Evolutionary conservation across 768 basidiomycete species (phyloP).

Genomic region (Lactarius indigo): DNA sequence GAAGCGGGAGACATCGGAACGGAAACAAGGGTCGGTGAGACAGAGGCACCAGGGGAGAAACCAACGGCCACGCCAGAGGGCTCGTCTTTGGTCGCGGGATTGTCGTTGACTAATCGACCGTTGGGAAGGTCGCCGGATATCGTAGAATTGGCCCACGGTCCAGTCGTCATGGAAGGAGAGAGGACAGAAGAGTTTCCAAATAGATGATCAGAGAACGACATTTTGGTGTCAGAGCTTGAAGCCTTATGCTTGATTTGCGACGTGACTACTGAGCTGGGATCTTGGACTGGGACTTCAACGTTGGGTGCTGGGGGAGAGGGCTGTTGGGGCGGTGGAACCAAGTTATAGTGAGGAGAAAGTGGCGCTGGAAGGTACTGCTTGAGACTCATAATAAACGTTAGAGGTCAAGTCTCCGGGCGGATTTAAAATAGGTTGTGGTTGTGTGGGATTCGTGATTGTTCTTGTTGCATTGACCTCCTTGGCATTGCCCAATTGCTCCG

Average conservation of each 20-base stretch:
- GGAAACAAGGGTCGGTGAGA: not conserved
- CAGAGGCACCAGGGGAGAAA: not conserved
- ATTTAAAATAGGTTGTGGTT: not conserved
- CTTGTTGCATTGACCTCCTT: slow-evolving; percentile 2
- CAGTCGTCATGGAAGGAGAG: not conserved
- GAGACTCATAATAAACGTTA: not conserved
- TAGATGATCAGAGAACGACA: not conserved
- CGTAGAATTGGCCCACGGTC: not conserved
- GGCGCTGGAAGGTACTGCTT: not conserved
- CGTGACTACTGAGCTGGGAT: not conserved
- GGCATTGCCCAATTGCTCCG: not conserved
- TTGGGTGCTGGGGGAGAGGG: not conserved
- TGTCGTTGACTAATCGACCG: not conserved
- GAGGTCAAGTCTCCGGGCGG: slow-evolving; percentile 1
- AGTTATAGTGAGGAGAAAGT: not conserved
- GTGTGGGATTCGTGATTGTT: slow-evolving; percentile 11
- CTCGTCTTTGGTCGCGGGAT: not conserved
- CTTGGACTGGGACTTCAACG: not conserved
- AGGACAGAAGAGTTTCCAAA: not conserved
- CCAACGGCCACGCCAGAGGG: not conserved
- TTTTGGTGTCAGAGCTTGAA: not conserved
- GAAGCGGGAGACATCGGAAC: not conserved
- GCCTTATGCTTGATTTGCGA: not conserved
- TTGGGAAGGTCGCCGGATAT: not conserved
- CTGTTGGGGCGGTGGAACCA: not conserved